A percentile compares a stretch with the other conserved stretches of the same genome.
Conservation (phyloP, 352 stramenopile species). For the Phytophthora sp. region DNA sequence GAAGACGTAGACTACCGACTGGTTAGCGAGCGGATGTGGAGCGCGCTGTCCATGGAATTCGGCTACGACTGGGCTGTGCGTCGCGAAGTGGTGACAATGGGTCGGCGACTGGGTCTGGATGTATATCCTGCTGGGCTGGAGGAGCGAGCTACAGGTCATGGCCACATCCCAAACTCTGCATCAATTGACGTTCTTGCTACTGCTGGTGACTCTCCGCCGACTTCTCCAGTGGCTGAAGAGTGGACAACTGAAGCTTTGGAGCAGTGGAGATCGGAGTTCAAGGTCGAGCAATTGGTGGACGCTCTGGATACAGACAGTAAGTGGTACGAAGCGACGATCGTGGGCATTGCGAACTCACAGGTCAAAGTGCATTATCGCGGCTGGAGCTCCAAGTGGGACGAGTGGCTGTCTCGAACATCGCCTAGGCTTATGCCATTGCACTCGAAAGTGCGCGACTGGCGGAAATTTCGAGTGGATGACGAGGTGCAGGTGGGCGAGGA, state of each 20-base stretch:
- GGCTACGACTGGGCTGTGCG: constrained; percentile 70
- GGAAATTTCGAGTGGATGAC: constrained; percentile 60
- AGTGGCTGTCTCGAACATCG: constrained; percentile 93
- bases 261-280: constrained; percentile 58
- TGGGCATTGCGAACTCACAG: constrained; percentile 45
- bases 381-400: constrained; percentile 96
- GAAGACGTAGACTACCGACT: constrained; percentile 67
- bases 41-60: constrained; percentile 58
- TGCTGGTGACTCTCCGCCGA: constrained; percentile 21
- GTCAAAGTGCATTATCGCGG: constrained; percentile 96
- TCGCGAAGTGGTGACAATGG: constrained; percentile 52
- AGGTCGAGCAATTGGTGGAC: constrained; percentile 60
- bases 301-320: constrained; percentile 72
- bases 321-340: constrained; percentile 72
- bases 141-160: constrained; percentile 26
- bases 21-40: constrained; percentile 75
- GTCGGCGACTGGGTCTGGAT: constrained; percentile 50
- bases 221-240: constrained; percentile 49
- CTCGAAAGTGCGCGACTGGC: constrained; percentile 77
- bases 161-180: constrained; percentile 12
- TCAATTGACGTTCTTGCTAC: not conserved
- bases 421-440: constrained; percentile 92
- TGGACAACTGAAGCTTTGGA: constrained; percentile 34
- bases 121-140: constrained; percentile 60
- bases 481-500: constrained; percentile 53